Conservation (phyloP, 176 grass and related monocot genomes). For the Hyparrhenia diplandra region DNA sequence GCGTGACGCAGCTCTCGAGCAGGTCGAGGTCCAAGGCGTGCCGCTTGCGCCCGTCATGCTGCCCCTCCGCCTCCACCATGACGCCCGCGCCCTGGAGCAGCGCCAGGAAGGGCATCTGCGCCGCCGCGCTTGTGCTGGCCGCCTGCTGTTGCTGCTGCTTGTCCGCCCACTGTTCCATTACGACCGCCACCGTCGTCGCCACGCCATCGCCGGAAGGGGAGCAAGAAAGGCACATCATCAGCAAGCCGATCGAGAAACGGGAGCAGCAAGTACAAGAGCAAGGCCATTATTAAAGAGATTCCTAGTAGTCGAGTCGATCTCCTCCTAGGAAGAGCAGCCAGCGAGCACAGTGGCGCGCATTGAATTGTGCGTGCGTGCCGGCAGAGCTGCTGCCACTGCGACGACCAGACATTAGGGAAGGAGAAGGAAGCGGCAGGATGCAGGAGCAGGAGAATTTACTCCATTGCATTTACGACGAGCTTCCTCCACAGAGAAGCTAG, state of each 20-base stretch:
- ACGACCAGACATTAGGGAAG: neutral
- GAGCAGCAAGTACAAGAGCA: neutral
- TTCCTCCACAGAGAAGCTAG: neutral
- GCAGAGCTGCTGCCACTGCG: neutral
- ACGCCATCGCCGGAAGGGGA: neutral
- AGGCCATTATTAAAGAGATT: constrained; percentile 27
- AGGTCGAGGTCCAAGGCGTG: constrained; percentile 45
- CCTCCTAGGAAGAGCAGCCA: neutral
- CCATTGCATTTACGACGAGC: neutral
- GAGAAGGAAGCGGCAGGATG: neutral
- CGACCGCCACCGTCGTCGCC: neutral
- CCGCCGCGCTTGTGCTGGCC: constrained; percentile 6
- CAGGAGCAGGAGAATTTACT: neutral
- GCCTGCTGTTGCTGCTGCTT: constrained; percentile 44
- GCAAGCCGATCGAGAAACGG: neutral
- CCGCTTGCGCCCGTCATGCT: neutral
- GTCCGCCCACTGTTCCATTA: constrained; percentile 77
- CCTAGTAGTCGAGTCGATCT: neutral
- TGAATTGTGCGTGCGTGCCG: constrained; percentile 50
- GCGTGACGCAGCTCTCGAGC: constrained; percentile 87
- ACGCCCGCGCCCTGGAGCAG: constrained; percentile 53
- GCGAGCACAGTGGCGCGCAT: constrained; percentile 18
- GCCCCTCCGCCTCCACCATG: neutral
- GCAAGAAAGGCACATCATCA: constrained; percentile 16
- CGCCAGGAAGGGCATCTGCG: constrained; percentile 64